These are phyloP conservation scores for Capillidium rhysosporum DNA, from an alignment of 371 early-diverging fungal genomes.

Conservation along the genomic window DNA sequence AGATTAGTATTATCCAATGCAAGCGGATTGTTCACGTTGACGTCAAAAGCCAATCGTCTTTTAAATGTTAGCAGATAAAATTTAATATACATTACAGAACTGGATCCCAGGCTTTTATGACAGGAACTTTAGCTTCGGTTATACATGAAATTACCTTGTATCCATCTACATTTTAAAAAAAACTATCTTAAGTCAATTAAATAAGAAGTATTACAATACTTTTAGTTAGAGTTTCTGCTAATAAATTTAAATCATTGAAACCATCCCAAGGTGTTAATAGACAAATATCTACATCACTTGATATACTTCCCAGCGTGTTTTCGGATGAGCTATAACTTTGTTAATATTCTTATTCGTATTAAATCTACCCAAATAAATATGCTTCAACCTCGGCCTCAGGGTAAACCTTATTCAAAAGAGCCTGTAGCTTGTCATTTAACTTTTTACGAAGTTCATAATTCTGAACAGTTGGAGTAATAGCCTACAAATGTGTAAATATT, in stretches of 20 bases:
- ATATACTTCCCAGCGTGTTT: conserved; percentile 26
- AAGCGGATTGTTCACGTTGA: conserved; percentile 61
- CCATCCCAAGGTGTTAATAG: conserved; percentile 26
- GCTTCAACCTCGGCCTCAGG: conserved; percentile 11
- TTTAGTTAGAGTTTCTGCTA: not conserved
- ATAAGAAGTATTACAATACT: not conserved
- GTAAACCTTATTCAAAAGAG: conserved; percentile 4
- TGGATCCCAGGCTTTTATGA: conserved; percentile 35
- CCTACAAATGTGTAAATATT: not conserved
- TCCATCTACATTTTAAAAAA: conserved; percentile 22
- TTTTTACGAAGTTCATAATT: not conserved
- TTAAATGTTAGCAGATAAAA: not conserved
- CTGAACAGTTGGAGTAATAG: not conserved
- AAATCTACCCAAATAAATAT: conserved; percentile 17
- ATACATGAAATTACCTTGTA: conserved; percentile 29
- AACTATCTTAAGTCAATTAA: conserved; percentile 10
- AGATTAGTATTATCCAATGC: conserved; percentile 59
- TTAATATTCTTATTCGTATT: not conserved
- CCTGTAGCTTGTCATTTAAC: conserved; percentile 1
- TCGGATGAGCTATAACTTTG: conserved; percentile 23
- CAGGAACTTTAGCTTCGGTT: conserved; percentile 38
- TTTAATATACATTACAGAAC: conserved; percentile 22
- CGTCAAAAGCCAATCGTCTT: conserved; percentile 46
- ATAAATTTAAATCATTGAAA: conserved; percentile 21
- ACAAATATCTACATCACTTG: conserved; percentile 39